Percentiles rank a stretch among this genome's conserved stretches.
phyloP scores from a whole-genome alignment of 148 eudicot genomes.

The Suaeda aralocaspica region DNA sequence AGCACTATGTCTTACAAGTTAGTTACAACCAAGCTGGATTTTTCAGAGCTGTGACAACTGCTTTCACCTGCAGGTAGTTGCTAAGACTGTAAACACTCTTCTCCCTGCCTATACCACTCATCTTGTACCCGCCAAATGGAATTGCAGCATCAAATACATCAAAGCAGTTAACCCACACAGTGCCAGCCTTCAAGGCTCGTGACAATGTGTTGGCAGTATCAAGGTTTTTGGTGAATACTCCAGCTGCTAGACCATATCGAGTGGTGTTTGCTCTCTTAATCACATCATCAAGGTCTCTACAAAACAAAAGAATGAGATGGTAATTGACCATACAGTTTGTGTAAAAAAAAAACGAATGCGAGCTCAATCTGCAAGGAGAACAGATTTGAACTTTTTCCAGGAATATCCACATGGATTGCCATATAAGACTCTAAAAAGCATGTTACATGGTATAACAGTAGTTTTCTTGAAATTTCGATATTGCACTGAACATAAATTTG shows the following conservation, averaged over 20 bases:
- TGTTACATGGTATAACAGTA: too few relatives aligned
- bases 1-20: neutral
- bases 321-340: neutral
- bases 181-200: conserved; percentile 73
- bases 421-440: too few relatives aligned
- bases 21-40: conserved; percentile 76
- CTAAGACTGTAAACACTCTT: conserved; percentile 78
- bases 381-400: neutral
- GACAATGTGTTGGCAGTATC: conserved; percentile 80
- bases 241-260: conserved; percentile 82
- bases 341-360: too few relatives aligned
- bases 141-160: conserved; percentile 89
- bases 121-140: conserved; percentile 91
- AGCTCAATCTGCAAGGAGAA: neutral
- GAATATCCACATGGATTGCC: too few relatives aligned
- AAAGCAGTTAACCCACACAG: conserved; percentile 92
- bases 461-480: too few relatives aligned
- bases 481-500: too few relatives aligned
- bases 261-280: conserved; percentile 73
- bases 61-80: conserved; percentile 84
- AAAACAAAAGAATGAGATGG: neutral
- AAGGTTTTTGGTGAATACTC: conserved; percentile 68
- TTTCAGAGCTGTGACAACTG: conserved; percentile 73
- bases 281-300: conserved; percentile 73
- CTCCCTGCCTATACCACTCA: conserved; percentile 95